Conservation (phyloP, 495 filamentous ascomycete species). For the Hypomontagnella submonticulosa region DNA sequence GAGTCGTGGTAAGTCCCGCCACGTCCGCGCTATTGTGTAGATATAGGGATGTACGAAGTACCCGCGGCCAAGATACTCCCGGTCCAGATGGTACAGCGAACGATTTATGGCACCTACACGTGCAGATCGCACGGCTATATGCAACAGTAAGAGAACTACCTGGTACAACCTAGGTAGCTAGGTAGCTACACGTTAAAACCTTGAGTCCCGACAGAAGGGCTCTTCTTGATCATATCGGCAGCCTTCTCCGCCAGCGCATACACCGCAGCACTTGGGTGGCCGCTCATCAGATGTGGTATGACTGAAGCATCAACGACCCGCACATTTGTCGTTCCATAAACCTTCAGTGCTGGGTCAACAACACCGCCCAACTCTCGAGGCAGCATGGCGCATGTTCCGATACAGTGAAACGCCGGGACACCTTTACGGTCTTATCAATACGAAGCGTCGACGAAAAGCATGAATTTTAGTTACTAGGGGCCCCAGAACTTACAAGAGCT, state of each 20-base stretch:
- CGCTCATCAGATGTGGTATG: conserved; percentile 38
- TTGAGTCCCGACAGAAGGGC: not conserved
- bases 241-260: conserved; percentile 26
- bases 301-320: conserved; percentile 49
- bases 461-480: not conserved
- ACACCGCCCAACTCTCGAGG: conserved; percentile 56
- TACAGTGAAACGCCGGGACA: conserved; percentile 43
- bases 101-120: no score
- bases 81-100: no score
- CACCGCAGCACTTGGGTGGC: conserved; percentile 14
- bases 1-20: no score
- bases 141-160: no score
- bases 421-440: conserved; percentile 2
- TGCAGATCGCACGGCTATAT: no score
- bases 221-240: conserved; percentile 20
- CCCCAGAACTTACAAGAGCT: conserved; percentile 1
- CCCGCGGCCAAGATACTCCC: no score
- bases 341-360: conserved; percentile 59
- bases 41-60: no score
- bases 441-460: not conserved
- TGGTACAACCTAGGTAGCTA: not conserved
- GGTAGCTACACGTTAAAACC: not conserved
- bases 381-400: conserved; percentile 63
- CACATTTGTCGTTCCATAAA: conserved; percentile 58
- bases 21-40: no score